These are phyloP conservation scores for Zizania palustris DNA, from an alignment of 202 grass and related monocot species.

Conservation along the genomic window DNA sequence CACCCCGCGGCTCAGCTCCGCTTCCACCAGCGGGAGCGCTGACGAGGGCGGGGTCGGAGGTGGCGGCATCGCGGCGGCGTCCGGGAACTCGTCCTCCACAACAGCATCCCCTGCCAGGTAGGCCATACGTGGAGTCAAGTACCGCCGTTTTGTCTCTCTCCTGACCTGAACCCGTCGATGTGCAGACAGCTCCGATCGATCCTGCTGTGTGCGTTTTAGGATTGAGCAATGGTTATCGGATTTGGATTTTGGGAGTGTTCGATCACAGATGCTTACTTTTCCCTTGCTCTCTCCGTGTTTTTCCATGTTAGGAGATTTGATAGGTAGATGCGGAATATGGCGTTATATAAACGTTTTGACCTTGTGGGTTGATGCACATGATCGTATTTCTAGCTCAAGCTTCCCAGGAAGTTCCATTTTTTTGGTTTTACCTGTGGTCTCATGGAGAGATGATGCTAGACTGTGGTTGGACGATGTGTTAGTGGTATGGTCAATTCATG, in stretches of 20 bases:
- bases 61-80: slow-evolving; percentile 32
- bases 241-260: slow-evolving; percentile 39
- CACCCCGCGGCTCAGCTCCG: slow-evolving; percentile 52
- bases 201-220: slow-evolving; percentile 19
- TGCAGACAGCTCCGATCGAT: slow-evolving; percentile 42
- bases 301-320: slow-evolving; percentile 34
- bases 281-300: not conserved
- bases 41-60: slow-evolving; percentile 25
- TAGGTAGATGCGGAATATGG: slow-evolving; percentile 33
- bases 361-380: slow-evolving; percentile 25
- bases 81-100: slow-evolving; percentile 59
- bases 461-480: slow-evolving; percentile 35
- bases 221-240: slow-evolving; percentile 47
- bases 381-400: slow-evolving; percentile 32
- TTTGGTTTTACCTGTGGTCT: slow-evolving; percentile 2
- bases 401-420: slow-evolving; percentile 9
- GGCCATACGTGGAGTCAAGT: slow-evolving; percentile 30
- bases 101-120: slow-evolving; percentile 62
- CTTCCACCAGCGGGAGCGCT: slow-evolving; percentile 50
- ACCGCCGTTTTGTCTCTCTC: not conserved
- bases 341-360: slow-evolving; percentile 39
- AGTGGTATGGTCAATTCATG: slow-evolving; percentile 43
- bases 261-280: slow-evolving; percentile 30
- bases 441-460: slow-evolving; percentile 33
- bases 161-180: slow-evolving; percentile 36